Percentiles rank a stretch among this genome's conserved stretches.
phyloP scores from a whole-genome alignment of 176 grass and related monocot species.

The Oryza officinalis region DNA sequence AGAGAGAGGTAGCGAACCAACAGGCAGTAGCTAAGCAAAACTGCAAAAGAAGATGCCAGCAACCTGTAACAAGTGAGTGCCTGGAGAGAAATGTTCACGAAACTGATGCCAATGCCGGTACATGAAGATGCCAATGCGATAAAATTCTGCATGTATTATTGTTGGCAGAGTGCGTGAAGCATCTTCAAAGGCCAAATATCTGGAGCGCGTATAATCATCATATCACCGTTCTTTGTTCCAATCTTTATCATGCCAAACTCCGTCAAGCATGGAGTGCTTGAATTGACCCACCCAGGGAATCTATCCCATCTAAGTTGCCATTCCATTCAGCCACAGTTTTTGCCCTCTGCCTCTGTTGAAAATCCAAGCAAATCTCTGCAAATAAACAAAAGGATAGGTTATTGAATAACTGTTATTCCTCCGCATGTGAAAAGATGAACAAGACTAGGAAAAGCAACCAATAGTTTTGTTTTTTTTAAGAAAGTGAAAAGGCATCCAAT shows the following conservation, averaged over 20 bases:
- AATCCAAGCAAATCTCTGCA: neutral
- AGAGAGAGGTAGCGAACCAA: too few relatives aligned
- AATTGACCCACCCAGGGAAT: neutral
- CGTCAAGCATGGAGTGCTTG: neutral
- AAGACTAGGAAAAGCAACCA: neutral
- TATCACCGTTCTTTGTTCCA: conserved; percentile 15
- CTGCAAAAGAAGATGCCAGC: neutral
- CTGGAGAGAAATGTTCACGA: neutral
- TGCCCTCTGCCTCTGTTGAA: neutral
- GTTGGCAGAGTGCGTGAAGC: neutral
- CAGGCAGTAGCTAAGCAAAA: neutral
- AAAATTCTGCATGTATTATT: conserved; percentile 20
- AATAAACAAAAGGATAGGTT: neutral
- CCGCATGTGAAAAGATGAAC: neutral
- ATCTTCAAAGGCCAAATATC: conserved; percentile 33
- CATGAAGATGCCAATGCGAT: conserved; percentile 26
- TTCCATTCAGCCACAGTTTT: neutral
- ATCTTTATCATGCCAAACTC: conserved; percentile 33
- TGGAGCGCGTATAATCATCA: neutral
- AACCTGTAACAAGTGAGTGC: neutral
- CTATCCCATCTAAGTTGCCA: neutral
- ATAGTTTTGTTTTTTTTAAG: neutral
- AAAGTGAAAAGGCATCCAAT: conserved; percentile 3
- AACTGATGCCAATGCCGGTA: neutral
- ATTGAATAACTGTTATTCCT: neutral